Evolutionary conservation across 352 stramenopile genomes (phyloP).

Genomic region (Phytophthora ohioensis): DNA sequence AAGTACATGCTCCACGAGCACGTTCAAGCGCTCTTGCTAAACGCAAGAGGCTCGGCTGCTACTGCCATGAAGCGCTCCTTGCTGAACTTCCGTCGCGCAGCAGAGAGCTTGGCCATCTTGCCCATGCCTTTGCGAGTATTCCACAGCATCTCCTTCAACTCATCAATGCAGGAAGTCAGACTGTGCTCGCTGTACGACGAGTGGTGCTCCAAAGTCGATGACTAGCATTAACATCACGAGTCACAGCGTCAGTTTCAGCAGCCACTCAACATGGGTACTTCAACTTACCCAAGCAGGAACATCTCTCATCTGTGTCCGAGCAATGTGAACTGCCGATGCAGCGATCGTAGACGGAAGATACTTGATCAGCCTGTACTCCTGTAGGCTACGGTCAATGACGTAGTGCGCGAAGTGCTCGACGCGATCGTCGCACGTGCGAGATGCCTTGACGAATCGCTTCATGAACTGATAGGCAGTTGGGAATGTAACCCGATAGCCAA

Average conservation of each 20-base stretch:
- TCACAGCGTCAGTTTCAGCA: constrained; percentile 14
- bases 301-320: constrained; percentile 84
- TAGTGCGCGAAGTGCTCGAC: constrained; percentile 96
- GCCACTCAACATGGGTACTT: not conserved
- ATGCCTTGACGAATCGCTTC: constrained; percentile 89
- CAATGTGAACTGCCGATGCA: constrained; percentile 97
- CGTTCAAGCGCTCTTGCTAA: constrained; percentile 52
- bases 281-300: constrained; percentile 77
- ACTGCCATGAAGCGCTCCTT: constrained; percentile 86
- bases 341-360: constrained; percentile 98
- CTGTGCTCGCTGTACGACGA: constrained; percentile 77
- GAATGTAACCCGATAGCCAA: constrained; percentile 86
- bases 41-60: constrained; percentile 61
- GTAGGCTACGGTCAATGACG: constrained; percentile 97
- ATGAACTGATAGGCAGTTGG: constrained; percentile 88
- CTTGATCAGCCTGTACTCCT: constrained; percentile 99
- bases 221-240: constrained; percentile 47
- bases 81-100: constrained; percentile 87
- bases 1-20: constrained; percentile 25
- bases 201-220: constrained; percentile 75
- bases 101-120: constrained; percentile 82
- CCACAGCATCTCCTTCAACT: constrained; percentile 85
- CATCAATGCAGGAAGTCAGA: constrained; percentile 69
- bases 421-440: constrained; percentile 72
- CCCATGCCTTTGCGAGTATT: constrained; percentile 73